Base-by-base conservation (phyloP, 768 basidiomycete species). In the Suillus brevipes region DNA sequence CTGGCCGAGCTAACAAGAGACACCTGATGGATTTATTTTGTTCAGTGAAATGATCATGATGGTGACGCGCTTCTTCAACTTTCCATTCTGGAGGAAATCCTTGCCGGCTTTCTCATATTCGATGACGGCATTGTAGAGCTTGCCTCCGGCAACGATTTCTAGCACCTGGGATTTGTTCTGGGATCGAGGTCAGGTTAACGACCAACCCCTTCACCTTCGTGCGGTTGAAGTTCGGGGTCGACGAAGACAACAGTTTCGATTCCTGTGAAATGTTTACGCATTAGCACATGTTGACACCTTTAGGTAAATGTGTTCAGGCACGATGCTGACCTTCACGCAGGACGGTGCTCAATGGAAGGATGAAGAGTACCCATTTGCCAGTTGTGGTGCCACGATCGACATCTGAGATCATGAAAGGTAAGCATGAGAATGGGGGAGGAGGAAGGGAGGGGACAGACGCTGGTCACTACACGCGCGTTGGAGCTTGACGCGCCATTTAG, bases 401-500 rank as follows among this genome's bases (percentile, higher is more conserved):
- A 23, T 80, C 86, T 80, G n/a, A 62, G 36, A n/a, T n/a, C n/a
- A 50, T 10, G 9, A 53, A 36, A 31, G 18, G 2, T 42, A 38
- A 31, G 57, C 2, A 40, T 1, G 6, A 16, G 16, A 40, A 40
- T 4, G 25, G 8, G 66, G 37, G 18, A 45, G 8, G 31, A 40
- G 37, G 31, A 49, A 34, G 3, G 59, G 31, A 40, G 34, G 55
- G 2, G n/a, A 71, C 83, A 45, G 66, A 87, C 89, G 68, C 64
- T 84, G 77, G 18, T 81, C 84, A 28, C 83, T 79, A 78, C 97
- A 97, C 0, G 95, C 91, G 14, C 80, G 81, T 63, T 88, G 82
- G 57, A 99, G 87, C 81, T 97, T 97, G 72, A 93, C 78, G 68
- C 93, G 86, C 97, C 97, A 99, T 77, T 93, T 95, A n/a, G 90